Percentiles rank a stretch among this genome's conserved stretches.
These are phyloP conservation scores for Helminthosporium solani DNA, from an alignment of 2,329 filamentous ascomycete species.

Conservation along the genomic window DNA sequence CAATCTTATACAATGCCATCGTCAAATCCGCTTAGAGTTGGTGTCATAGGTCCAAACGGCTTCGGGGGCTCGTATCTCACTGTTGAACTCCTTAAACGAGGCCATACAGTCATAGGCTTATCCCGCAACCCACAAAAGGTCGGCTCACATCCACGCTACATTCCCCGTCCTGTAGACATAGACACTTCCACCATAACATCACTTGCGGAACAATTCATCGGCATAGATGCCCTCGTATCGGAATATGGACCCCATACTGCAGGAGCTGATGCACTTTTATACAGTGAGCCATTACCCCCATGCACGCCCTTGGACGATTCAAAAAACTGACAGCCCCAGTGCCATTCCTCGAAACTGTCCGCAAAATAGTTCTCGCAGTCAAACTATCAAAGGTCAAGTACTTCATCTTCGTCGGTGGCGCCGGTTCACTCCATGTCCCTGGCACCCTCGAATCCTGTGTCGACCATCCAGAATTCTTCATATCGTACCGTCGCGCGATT, in stretches of 20 bases:
- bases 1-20: conserved; percentile 7
- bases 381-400: conserved; percentile 28
- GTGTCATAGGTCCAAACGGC: conserved; percentile 37
- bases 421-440: conserved; percentile 34
- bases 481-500: conserved; percentile 38
- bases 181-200: conserved; percentile 4
- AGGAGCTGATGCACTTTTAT: conserved; percentile 28
- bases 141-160: conserved; percentile 33
- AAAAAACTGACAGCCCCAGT: conserved; percentile 13
- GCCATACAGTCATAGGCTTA: conserved; percentile 37
- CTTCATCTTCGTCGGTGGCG: conserved; percentile 40
- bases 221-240: conserved; percentile 34
- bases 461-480: conserved; percentile 37
- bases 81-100: conserved; percentile 36
- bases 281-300: conserved; percentile 24
- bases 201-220: conserved; percentile 29
- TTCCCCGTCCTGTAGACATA: conserved; percentile 29
- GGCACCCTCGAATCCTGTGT: conserved; percentile 21
- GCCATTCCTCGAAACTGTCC: conserved; percentile 37
- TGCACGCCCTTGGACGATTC: neutral
- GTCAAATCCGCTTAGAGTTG: conserved; percentile 20
- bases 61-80: conserved; percentile 38
- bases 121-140: conserved; percentile 36
- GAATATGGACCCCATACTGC: conserved; percentile 38
- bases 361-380: conserved; percentile 36